Percentiles rank a stretch among this genome's conserved stretches.
phyloP scores from a whole-genome alignment of 768 basidiomycete species.

The Amanita molliuscula region DNA sequence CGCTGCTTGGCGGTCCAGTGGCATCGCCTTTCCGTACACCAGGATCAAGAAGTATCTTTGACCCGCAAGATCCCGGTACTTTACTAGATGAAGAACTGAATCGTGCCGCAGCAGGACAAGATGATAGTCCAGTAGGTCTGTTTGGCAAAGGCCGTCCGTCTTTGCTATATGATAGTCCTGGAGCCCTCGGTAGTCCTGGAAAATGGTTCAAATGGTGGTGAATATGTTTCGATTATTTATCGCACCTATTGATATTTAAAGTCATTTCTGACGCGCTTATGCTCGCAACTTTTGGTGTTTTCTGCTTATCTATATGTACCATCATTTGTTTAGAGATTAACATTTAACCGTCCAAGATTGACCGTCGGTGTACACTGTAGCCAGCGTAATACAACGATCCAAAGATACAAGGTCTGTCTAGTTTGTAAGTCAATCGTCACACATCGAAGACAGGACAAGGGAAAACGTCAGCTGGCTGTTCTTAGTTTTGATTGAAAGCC shows the following conservation, averaged over 20 bases:
- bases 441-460: neutral
- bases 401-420: neutral
- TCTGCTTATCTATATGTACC: too few relatives aligned
- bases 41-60: slow-evolving; percentile 41
- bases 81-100: slow-evolving; percentile 67
- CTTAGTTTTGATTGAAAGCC: slow-evolving; percentile 37
- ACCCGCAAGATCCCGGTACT: slow-evolving; percentile 61
- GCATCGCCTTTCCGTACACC: slow-evolving; percentile 40
- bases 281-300: neutral
- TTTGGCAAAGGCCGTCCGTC: slow-evolving; percentile 47
- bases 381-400: too few relatives aligned
- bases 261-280: slow-evolving; percentile 7
- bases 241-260: neutral
- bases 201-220: slow-evolving; percentile 29
- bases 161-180: slow-evolving; percentile 70
- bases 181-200: slow-evolving; percentile 40
- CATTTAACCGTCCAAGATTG: too few relatives aligned
- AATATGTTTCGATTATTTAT: slow-evolving; percentile 7
- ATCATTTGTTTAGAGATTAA: too few relatives aligned
- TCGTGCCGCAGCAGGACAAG: slow-evolving; percentile 32
- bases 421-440: neutral
- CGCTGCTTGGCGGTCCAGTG: slow-evolving; percentile 17
- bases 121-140: slow-evolving; percentile 58
- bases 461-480: slow-evolving; percentile 48
- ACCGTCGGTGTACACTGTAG: too few relatives aligned